phyloP scores from a whole-genome alignment of 495 filamentous ascomycete genomes.

The Aspergillus wentii region DNA sequence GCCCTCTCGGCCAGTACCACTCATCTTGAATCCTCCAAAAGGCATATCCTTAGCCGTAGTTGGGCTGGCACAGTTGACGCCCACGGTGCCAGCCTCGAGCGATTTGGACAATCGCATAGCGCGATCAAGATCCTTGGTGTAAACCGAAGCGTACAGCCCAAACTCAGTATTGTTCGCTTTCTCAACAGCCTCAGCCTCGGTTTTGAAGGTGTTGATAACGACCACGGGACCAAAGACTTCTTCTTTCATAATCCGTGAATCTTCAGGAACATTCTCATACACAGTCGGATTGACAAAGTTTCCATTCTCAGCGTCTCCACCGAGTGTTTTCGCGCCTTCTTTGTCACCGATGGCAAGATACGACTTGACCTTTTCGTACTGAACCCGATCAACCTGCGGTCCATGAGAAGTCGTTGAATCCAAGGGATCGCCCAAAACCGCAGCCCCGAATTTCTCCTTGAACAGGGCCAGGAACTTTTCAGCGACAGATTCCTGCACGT shows the following conservation, averaged over 20 bases:
- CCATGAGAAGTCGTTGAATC: constrained; percentile 68
- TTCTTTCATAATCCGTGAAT: constrained; percentile 59
- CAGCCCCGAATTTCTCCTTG: constrained; percentile 58
- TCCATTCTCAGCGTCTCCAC: constrained; percentile 60
- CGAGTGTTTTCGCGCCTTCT: constrained; percentile 67
- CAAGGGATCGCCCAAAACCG: constrained; percentile 73
- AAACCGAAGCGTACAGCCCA: constrained; percentile 76
- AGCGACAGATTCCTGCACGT: constrained; percentile 77
- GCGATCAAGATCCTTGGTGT: constrained; percentile 70
- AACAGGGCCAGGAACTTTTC: constrained; percentile 71
- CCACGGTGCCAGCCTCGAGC: constrained; percentile 61
- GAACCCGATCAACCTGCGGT: constrained; percentile 77
- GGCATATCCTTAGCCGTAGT: constrained; percentile 58
- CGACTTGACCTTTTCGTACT: constrained; percentile 72
- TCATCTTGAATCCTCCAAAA: constrained; percentile 90
- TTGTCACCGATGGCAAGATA: constrained; percentile 72
- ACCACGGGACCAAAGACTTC: constrained; percentile 90
- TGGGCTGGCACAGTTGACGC: constrained; percentile 73
- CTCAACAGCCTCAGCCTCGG: constrained; percentile 72
- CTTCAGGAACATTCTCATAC: constrained; percentile 61
- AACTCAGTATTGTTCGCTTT: constrained; percentile 82
- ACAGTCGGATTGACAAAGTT: constrained; percentile 68
- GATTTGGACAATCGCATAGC: constrained; percentile 25
- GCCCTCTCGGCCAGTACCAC: constrained; percentile 81
- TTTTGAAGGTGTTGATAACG: constrained; percentile 71